phyloP scores from a whole-genome alignment of 1,284 basidiomycete genomes.

The Ceratobasidium sp. region DNA sequence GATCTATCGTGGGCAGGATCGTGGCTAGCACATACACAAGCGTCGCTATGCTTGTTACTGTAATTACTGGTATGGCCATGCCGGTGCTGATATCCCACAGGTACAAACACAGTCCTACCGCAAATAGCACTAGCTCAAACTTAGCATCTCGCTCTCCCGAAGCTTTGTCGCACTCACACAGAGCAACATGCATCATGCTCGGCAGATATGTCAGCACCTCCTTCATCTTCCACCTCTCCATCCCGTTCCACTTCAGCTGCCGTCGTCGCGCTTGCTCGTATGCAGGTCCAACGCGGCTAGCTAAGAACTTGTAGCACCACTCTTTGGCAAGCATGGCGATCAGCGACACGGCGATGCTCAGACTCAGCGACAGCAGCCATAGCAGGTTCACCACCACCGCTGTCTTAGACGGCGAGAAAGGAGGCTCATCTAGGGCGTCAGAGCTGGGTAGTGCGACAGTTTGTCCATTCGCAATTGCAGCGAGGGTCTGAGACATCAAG shows the following conservation, averaged over 20 bases:
- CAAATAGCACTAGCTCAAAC: background rate
- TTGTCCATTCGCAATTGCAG: no score
- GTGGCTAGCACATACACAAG: background rate
- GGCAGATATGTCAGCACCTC: background rate
- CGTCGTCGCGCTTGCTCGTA: no score
- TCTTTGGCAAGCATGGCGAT: no score
- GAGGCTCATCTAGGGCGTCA: no score
- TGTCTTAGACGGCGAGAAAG: no score
- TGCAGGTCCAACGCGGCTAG: no score
- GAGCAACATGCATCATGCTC: background rate
- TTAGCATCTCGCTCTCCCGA: no score
- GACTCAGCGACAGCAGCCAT: no score
- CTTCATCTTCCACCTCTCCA: constrained; percentile 21
- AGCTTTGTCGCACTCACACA: constrained; percentile 1
- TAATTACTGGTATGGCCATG: background rate
- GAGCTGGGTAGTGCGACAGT: background rate
- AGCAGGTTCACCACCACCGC: no score
- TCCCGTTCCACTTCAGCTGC: background rate
- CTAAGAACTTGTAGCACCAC: no score
- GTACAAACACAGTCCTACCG: constrained; percentile 3
- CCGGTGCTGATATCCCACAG: background rate
- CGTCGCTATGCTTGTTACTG: background rate
- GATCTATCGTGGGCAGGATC: background rate
- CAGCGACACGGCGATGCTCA: no score
- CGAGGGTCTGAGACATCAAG: no score